These are phyloP conservation scores for Mrakia gelida DNA, from an alignment of 768 basidiomycete species.

Conservation along the genomic window DNA sequence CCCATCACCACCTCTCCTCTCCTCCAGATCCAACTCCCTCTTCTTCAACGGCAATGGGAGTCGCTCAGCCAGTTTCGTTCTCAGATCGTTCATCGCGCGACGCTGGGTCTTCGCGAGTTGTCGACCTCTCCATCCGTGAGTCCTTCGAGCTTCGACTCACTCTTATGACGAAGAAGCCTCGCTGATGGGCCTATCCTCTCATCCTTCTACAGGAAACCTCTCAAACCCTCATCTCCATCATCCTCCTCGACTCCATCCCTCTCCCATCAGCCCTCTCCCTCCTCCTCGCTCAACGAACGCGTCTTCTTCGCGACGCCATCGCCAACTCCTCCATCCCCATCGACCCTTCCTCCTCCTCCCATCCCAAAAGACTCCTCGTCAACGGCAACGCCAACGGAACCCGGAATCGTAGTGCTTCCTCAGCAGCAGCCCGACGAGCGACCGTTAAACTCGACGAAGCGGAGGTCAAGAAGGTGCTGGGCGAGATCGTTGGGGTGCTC, in stretches of 20 bases:
- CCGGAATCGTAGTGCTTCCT: not conserved
- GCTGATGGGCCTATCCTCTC: not conserved
- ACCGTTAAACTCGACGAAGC: constrained; percentile 35
- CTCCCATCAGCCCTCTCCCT: constrained; percentile 65
- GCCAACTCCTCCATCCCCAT: constrained; percentile 13
- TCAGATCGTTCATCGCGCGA: constrained; percentile 86
- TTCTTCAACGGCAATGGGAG: constrained; percentile 92
- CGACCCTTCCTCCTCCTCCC: constrained; percentile 1
- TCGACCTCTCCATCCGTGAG: constrained; percentile 14
- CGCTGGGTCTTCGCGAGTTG: constrained; percentile 65
- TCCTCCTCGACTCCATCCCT: constrained; percentile 83
- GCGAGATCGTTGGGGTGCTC: constrained; percentile 54
- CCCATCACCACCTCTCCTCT: too few relatives aligned
- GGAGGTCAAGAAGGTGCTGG: constrained; percentile 54
- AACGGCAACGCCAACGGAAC: not conserved
- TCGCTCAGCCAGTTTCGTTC: constrained; percentile 75
- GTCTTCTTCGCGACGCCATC: constrained; percentile 39
- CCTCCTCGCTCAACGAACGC: constrained; percentile 59
- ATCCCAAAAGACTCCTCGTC: not conserved
- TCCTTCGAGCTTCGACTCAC: not conserved
- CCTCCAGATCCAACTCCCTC: constrained; percentile 71
- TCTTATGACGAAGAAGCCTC: not conserved
- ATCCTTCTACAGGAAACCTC: constrained; percentile 58
- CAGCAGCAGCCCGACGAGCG: constrained; percentile 35
- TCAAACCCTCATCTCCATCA: constrained; percentile 72